phyloP scores from a whole-genome alignment of 495 filamentous ascomycete species.

The Lineolata rhizophorae region DNA sequence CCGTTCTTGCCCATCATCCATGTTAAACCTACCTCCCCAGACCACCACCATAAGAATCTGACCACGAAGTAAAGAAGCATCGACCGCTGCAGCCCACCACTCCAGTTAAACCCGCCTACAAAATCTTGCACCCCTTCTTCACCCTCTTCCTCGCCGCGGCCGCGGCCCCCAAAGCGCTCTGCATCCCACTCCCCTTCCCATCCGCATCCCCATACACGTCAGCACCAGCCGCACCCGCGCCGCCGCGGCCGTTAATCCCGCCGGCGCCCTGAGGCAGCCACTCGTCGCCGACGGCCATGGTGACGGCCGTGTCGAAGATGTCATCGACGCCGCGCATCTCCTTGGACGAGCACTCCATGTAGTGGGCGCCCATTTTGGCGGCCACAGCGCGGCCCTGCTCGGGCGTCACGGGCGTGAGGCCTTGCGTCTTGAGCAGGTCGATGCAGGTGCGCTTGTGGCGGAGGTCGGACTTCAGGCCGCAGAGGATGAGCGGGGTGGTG shows the following conservation, averaged over 20 bases:
- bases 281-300: constrained; percentile 59
- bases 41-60: no score
- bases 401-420: constrained; percentile 77
- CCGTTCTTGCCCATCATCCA: no score
- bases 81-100: no score
- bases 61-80: no score
- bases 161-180: constrained; percentile 14
- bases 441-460: constrained; percentile 87
- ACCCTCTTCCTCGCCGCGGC: constrained; percentile 28
- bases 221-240: constrained; percentile 2
- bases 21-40: no score
- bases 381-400: constrained; percentile 79
- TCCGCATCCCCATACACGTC: no score
- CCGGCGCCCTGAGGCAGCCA: constrained; percentile 25
- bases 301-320: constrained; percentile 77
- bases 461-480: constrained; percentile 91
- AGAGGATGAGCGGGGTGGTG: constrained; percentile 82
- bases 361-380: constrained; percentile 74
- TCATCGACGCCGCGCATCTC: constrained; percentile 91
- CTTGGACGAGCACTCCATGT: constrained; percentile 96
- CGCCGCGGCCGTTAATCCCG: constrained; percentile 6
- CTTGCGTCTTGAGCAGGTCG: constrained; percentile 94
- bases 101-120: constrained; percentile 36
- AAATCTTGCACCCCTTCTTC: constrained; percentile 49
- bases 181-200: neutral